Conservation (phyloP, 78 protist species). For the Protostelium mycophagum region DNA sequence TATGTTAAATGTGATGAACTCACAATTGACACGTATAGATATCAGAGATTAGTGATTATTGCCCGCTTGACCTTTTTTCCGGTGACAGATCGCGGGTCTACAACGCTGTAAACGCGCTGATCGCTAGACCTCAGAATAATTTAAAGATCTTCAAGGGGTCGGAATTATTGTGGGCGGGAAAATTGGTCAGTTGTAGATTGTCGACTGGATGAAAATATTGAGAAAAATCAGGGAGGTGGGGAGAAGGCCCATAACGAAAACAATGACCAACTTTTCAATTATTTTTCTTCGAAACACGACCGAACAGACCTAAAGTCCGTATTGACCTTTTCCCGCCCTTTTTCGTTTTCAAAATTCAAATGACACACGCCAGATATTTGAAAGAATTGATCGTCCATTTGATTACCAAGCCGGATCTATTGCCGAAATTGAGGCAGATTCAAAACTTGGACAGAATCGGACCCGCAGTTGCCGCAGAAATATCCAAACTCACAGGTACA, state of each 20-base stretch:
- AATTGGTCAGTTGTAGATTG: not conserved
- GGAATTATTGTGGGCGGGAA: not conserved
- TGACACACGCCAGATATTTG: not conserved
- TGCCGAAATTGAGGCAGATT: not conserved
- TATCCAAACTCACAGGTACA: too few species aligned
- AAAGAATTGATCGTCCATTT: not conserved
- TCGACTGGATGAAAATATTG: not conserved
- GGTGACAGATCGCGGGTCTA: not conserved
- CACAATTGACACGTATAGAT: too few species aligned
- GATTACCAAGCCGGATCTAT: not conserved
- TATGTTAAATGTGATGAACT: too few species aligned
- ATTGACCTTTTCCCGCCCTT: too few species aligned
- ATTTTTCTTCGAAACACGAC: not conserved
- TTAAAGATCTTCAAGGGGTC: not conserved
- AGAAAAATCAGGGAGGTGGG: not conserved
- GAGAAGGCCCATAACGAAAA: not conserved
- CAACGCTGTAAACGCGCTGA: not conserved
- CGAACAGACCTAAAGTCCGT: not conserved
- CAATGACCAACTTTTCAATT: not conserved
- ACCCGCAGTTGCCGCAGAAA: not conserved
- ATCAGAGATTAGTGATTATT: not conserved
- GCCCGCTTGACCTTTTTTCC: not conserved
- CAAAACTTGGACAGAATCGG: not conserved
- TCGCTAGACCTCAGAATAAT: not conserved
- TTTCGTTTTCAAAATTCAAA: too few species aligned